Base-by-base conservation (phyloP, 2,329 filamentous ascomycete species). In the Hymenoscyphus albidus region DNA sequence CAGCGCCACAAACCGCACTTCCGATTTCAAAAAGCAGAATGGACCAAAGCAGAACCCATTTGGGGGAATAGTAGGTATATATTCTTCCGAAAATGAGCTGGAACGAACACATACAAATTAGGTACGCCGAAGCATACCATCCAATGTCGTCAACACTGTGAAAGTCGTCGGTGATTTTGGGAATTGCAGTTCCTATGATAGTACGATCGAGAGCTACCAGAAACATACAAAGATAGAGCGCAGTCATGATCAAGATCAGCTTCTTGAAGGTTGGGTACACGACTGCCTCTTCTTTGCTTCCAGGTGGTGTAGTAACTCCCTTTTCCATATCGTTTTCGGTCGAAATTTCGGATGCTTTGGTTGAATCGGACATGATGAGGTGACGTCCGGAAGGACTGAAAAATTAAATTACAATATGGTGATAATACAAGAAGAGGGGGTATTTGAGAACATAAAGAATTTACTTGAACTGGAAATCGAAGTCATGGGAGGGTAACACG, bases 221-320 rank as follows among this genome's bases (percentile, higher is more conserved):
- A 68, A 83, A 83, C 62, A 83, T 76, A 58, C 76, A 77, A 27
- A 82, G 70, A 13, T 79, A 76, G 3, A 83, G 71, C 7, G 80
- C 80, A 9, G 79, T 63, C 55, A 82, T 76, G 54, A 83, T 80
- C 66, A 81, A 74, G 62, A 72, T 54, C 13, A 74, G 61, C 62
- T 68, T 70, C 18, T 65, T 57, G 40, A 67, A 68, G 12, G 55
- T 57, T 14, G 71, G 72, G 62, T 69, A 72, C 31, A 67, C 61
- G 13, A 64, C 51, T n/a, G 69, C 65, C 22, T 64, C 63, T 16
- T 64, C 62, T 44, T 58, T 40, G 22, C n/a, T 58, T 16, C 13
- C 13, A 16, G 27, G 31, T 32, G 22, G 35, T 35, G 48, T 59
- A 12, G 60, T 9, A 16, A 31, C 44, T 10, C 18, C 48, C 32